Conservation (phyloP, 768 basidiomycete species). For the Suillus sp. region DNA sequence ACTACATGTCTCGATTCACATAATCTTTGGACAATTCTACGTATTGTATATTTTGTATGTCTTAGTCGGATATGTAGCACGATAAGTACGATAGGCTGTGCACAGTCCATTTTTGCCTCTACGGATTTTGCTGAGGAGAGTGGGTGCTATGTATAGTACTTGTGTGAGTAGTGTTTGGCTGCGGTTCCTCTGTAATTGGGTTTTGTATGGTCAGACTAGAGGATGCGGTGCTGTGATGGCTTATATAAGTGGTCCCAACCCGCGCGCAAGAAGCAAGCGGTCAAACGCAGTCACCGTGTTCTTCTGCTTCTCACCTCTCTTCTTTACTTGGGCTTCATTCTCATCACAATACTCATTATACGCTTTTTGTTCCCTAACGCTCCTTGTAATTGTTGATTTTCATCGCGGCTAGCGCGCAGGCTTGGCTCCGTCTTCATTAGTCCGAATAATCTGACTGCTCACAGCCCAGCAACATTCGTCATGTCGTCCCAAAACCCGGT, state of each 20-base stretch:
- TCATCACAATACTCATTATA: slow-evolving; percentile 16
- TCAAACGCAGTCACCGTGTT: slow-evolving; percentile 15
- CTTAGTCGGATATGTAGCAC: background rate
- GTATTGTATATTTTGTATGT: slow-evolving; percentile 1
- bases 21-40: background rate
- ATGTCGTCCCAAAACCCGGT: slow-evolving; percentile 64
- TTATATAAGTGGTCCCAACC: slow-evolving; percentile 13
- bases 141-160: slow-evolving; percentile 2
- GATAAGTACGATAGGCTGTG: background rate
- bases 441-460: slow-evolving; percentile 18
- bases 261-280: slow-evolving; percentile 12
- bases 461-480: slow-evolving; percentile 25
- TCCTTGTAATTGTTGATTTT: slow-evolving; percentile 17
- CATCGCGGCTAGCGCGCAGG: slow-evolving; percentile 11
- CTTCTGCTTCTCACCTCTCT: slow-evolving; percentile 16
- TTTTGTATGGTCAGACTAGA: slow-evolving; percentile 9
- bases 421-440: slow-evolving; percentile 20
- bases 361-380: slow-evolving; percentile 10
- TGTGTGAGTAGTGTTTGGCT: background rate
- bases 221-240: slow-evolving; percentile 10
- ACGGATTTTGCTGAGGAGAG: background rate
- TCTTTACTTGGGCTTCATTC: slow-evolving; percentile 13
- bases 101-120: too few species aligned
- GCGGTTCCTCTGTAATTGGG: slow-evolving; percentile 6
- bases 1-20: background rate